Evolutionary conservation across 225 moss, liverwort and hornwort species (phyloP), one percentile per base, ranked within the genome.

Genomic region (Sphagnum tenellum): DNA sequence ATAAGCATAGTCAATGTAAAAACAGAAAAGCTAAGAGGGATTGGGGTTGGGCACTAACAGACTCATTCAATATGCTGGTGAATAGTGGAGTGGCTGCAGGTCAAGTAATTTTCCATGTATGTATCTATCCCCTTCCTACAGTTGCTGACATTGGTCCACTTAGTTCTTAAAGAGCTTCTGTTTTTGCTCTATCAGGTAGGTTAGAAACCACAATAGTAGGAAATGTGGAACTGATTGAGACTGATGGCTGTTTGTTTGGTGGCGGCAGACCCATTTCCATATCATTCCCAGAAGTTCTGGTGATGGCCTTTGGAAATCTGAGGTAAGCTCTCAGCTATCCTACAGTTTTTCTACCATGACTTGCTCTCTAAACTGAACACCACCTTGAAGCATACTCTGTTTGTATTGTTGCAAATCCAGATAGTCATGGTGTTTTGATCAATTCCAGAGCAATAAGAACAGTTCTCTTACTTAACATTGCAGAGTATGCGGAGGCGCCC

Each of bases 51-150:
- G 46, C 45, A 54, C 5, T 60, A 63, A 71, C 86, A 86, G 86
- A 86, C 64, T 86, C 86, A 5, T 86, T 86, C 73, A 86, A 86
- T 70, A 77, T 86, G 86, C 79, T 86, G 58, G 86, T 79, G 13
- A 86, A 86, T n/a, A 86, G 77, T 54, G 86, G 86, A 44, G 69
- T 79, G 58, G 86, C 82, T 49, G 86, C 86, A 67, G 86, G 86
- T 69, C 82, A 86, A 86, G 86, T 86, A 65, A 77, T 86, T 45
- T 77, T 82, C 77, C 86, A 86, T 75, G 86, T 86, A 82, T 52
- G 65, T 11, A 57, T 45, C 57, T 65, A 55, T 10, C 13, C 8
- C 44, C 59, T 8, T n/a, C 45, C 9, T 46, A 61, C 44, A 4
- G 61, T 8, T 45, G 9, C 57, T 11, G 44, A 8, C 46, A 7